Conservation (phyloP, 768 basidiomycete species). For the Trametes elegans region DNA sequence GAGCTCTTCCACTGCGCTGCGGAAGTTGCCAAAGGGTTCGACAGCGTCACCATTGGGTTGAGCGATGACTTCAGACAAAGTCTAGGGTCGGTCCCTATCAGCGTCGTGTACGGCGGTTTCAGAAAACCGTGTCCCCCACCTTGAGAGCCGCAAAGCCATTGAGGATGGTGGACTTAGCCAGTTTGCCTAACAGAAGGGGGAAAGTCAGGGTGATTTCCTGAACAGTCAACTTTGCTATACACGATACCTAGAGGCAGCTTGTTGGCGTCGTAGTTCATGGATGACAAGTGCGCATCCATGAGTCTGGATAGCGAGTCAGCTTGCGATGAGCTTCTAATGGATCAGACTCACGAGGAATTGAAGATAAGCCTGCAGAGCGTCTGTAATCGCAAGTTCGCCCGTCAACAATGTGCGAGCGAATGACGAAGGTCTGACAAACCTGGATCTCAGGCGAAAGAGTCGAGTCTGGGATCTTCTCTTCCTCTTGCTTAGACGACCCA, state of each 20-base stretch:
- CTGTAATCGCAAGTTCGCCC: slow-evolving; percentile 27
- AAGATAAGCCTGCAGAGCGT: slow-evolving; percentile 52
- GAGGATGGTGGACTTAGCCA: slow-evolving; percentile 58
- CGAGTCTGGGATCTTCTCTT: slow-evolving; percentile 43
- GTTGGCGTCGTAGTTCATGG: slow-evolving; percentile 66
- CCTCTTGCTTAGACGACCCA: slow-evolving; percentile 31
- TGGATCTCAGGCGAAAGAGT: slow-evolving; percentile 44
- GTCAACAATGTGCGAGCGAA: too few species aligned
- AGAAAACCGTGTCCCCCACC: slow-evolving; percentile 27
- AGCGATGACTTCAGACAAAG: slow-evolving; percentile 44
- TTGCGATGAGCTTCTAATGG: background rate
- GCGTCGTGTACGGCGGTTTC: background rate
- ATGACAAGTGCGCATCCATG: slow-evolving; percentile 52
- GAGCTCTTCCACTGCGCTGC: slow-evolving; percentile 43
- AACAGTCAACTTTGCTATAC: background rate
- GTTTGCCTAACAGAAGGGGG: slow-evolving; percentile 41
- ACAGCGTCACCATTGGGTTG: slow-evolving; percentile 42
- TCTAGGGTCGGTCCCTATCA: background rate
- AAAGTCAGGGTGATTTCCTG: background rate
- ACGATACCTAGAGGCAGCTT: slow-evolving; percentile 57
- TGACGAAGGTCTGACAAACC: too few species aligned
- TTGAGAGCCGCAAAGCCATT: slow-evolving; percentile 59
- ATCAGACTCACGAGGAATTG: slow-evolving; percentile 39
- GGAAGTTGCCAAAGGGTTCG: slow-evolving; percentile 36
- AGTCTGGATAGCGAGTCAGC: slow-evolving; percentile 34